Evolutionary conservation across 1,284 basidiomycete species (phyloP), one percentile per base, ranked within the genome.

Genomic region (Coniferiporia weirii): DNA sequence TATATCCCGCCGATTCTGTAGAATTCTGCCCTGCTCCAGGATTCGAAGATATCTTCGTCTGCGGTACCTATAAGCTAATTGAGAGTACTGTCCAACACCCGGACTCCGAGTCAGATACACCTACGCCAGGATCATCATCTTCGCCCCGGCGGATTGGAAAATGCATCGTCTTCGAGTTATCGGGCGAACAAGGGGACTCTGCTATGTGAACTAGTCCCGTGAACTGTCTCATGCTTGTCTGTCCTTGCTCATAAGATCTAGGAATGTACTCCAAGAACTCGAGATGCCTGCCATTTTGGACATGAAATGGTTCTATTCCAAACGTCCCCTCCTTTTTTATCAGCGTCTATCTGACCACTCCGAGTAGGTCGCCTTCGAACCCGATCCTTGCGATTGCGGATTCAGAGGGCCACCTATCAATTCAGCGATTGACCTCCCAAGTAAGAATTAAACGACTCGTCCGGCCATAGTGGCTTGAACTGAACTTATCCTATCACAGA

Each of bases 21-120:
- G 95, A 97, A 68, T 96, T 93, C 70, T 95, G 92, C 67, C 93
- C 93, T 12, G 79, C 81, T 61, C 75, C 77, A 15, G 73, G 74
- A 44, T 77, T 76, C 46, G 72, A 77, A 13, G 74, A 86, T 64
- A 72, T 94, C n/a, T 81, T 97, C 63, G 87, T 86, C 1, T 93
- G 92, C 67, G 94, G 94, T 17, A 96, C 95, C 0, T 97, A 97
- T 72, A 87, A 92, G 65, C 79, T 96, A 12, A 74, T 81, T 45
- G 83, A 56, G 34, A 66, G 5, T 27, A 5, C 27, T 5, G 5
- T 3, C 3, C 27, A 27, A 27, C 3, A 27, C 27, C 27, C n/a
- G n/a, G n/a, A n/a, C n/a, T n/a, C n/a, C n/a, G n/a, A n/a, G n/a
- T n/a, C n/a, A n/a, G n/a, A n/a, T n/a, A n/a, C n/a, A n/a, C n/a